These are phyloP conservation scores for Malus orientalis DNA, from an alignment of 306 rosid genomes.

Conservation along the genomic window DNA sequence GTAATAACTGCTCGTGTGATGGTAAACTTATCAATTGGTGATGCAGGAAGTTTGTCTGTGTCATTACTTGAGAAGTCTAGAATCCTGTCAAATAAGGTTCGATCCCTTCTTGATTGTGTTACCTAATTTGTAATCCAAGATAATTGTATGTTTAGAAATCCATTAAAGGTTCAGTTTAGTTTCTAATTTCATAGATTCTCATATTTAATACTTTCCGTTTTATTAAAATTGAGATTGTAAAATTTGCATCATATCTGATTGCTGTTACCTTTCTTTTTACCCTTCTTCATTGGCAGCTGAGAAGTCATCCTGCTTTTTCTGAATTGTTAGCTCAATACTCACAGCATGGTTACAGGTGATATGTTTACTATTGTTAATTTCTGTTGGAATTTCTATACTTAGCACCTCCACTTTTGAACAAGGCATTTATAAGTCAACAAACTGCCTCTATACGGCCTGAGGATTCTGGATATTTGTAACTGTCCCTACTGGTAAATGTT, in stretches of 20 bases:
- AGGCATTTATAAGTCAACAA: not conserved
- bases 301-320: conserved; percentile 70
- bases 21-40: conserved; percentile 49
- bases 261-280: not conserved
- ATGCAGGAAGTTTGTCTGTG: conserved; percentile 72
- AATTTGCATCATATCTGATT: not conserved
- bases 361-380: not conserved
- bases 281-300: conserved; percentile 50
- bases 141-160: not conserved
- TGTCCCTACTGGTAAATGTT: not conserved
- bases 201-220: not conserved
- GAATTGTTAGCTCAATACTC: conserved; percentile 68
- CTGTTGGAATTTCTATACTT: not conserved
- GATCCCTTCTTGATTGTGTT: not conserved
- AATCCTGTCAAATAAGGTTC: conserved; percentile 50
- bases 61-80: conserved; percentile 64
- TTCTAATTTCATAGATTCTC: not conserved
- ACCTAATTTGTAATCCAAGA: not conserved
- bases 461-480: not conserved
- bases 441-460: not conserved
- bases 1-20: conserved; percentile 65
- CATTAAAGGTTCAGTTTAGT: not conserved
- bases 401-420: not conserved
- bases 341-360: conserved; percentile 78
- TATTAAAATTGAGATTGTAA: not conserved